Base-by-base conservation (phyloP, 1,139 yeast genomes). In the Nakaseomyces sp. region DNA sequence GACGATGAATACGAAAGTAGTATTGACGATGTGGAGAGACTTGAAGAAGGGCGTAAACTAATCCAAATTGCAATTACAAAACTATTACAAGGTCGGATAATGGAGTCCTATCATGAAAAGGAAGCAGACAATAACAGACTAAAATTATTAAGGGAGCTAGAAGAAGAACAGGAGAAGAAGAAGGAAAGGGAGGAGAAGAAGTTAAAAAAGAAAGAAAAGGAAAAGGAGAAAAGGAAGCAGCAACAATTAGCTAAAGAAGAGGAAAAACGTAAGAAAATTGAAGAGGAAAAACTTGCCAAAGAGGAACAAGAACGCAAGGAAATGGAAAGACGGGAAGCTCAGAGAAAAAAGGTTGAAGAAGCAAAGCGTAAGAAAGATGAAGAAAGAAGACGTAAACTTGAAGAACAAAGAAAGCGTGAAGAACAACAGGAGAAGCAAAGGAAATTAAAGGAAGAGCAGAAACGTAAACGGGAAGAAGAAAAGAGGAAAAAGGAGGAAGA, bases 71-170 rank as follows among this genome's bases (percentile, higher is more conserved):
- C 86, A 51, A 83, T 87, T 1, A 81, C 89, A 12, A 76, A 83
- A 46, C 69, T 85, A 54, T 74, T 86, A 55, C 88, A 83, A 56
- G 79, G 76, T 53, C 72, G 87, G 44, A 76, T 87, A 35, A 72
- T 82, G 58, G 74, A 70, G 41, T 89, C 94, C 1, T 87, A 81
- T 57, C 82, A 85, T 47, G 91, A 82, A 50, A 81, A 80, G 49
- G 75, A 83, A 25, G 88, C 95, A 1, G 83, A 81, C 49, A 93
- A 83, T 55, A 74, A 89, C 45, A 82, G 89, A 43, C 74, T 76
- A 55, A 77, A 73, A 58, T 73, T 86, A 47, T 73, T 86, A 49
- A 86, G 79, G 60, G 96, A 87, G 60, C 72, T 87, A 43, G 95
- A 86, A 54, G 89, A 83, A 16, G 95, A 85, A 63, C 87, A 81